Base-by-base conservation (phyloP, 306 rosid genomes). In the Arachis stenosperma region DNA sequence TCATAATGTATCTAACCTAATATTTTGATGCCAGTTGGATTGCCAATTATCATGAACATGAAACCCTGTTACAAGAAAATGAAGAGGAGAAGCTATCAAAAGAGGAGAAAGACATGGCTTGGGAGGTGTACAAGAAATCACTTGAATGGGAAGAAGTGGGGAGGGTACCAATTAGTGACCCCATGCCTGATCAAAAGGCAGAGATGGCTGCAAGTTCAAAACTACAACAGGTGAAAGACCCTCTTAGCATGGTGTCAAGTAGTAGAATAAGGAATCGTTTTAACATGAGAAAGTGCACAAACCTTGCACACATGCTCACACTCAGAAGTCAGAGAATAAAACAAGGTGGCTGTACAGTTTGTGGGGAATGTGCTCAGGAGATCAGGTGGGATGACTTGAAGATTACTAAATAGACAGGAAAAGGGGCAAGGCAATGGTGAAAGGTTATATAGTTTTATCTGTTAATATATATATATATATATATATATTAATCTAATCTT, bases 51-150 rank as follows among this genome's bases (percentile, higher is more conserved):
- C 98, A 94, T 50, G 89, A 85, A 77, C 98, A 94, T 14, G 98
- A 94, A 81, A 81, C 95, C 9, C 86, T 94, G 55, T 77, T 94
- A 44, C 98, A 91, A 87, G 97, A 94, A 83, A 94, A 89, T 55
- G 98, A 91, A 85, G 98, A 86, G 68, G 98, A 94, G 80, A 91
- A 81, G 57, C 89, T 94, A 43, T 89, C 98, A 5, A 94, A 94
- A 82, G 98, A 94, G 81, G 98, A 94, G 87, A 96, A 94, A 81
- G 98, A 89, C 81, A 81, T 91, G 96, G 97, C 98, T 54, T 91
- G 94, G 97, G 96, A 91, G 84, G 98, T 88, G 56, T 94, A 84
- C 70, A 80, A 61, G 67, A 94, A 74, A 82, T 82, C 96, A 6
- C 65, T 91, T 70, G 90, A 89, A 77, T 94, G 98, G 98, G 97